Base-by-base conservation (phyloP, 768 basidiomycete species). In the Lentinula aciculospora region DNA sequence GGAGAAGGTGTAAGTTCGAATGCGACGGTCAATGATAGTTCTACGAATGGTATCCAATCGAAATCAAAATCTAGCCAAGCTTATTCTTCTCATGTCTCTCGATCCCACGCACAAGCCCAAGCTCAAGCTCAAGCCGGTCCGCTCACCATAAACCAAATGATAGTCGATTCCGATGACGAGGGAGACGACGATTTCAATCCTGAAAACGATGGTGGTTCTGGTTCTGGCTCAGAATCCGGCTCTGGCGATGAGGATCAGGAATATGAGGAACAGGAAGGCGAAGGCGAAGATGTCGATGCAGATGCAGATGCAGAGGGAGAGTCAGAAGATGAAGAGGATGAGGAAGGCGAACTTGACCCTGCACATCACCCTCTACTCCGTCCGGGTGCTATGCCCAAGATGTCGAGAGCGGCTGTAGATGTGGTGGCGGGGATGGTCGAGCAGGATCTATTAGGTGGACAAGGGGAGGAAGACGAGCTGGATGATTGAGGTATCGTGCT, bases 351-450 rank as follows among this genome's bases (percentile, higher is more conserved):
- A 46, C 71, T 89, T 19, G 75, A 81, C 42, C 78, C 78, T 3
- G 74, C 74, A 21, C 74, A 76, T 44, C 88, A 89, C 66, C 87
- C 86, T 1, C 69, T 89, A 2, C 69, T 89, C 57, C 75, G 78
- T 12, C 81, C 83, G 0, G 88, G 86, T 25, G 85, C 85, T 10
- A 78, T 89, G 77, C 86, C 85, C 4, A 73, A 74, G 46, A 84
- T 89, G 81, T 83, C 82, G n/a, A 80, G 77, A 51, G 82, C 83
- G 2, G 81, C 81, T 1, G 73, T 89, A 45, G 76, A 87, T n/a
- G 79, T 81, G 73, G 85, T 80, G 3, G 81, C 84, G 10, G 82
- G 78, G 9, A 82, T 88, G 72, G 75, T 88, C 4, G 76, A 79
- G 62, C 75, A 72, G 1, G 84, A 84, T 56, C 62, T 86, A 56